These are phyloP conservation scores for Entomortierella chlamydospora DNA, from an alignment of 192 early-diverging fungal species.

Conservation along the genomic window DNA sequence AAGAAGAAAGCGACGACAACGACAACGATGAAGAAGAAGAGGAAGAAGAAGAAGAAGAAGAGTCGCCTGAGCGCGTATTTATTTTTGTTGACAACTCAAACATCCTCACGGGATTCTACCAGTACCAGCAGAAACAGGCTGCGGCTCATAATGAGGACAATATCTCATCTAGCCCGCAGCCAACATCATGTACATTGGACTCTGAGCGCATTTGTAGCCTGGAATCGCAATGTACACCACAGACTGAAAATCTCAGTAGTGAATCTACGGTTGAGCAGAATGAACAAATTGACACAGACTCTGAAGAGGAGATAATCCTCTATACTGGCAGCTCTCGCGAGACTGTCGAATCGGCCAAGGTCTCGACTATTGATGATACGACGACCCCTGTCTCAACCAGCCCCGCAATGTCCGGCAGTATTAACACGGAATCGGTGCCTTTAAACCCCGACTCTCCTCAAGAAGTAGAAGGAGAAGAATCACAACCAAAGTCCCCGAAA, in stretches of 20 bases:
- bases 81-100: constrained; percentile 65
- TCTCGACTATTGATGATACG: neutral
- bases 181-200: neutral
- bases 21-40: no score
- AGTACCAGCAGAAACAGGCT: constrained; percentile 15
- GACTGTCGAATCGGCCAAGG: no score
- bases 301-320: constrained; percentile 16
- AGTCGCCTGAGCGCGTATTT: constrained; percentile 22
- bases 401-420: neutral
- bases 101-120: constrained; percentile 55
- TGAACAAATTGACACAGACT: neutral
- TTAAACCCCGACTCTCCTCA: neutral
- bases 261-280: neutral
- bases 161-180: neutral
- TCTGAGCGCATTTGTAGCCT: neutral
- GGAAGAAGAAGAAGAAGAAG: neutral
- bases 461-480: neutral
- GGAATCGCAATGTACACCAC: neutral
- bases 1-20: no score
- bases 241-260: neutral
- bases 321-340: neutral
- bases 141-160: neutral
- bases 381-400: neutral
- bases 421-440: neutral
- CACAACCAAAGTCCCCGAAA: neutral